Base-by-base conservation (phyloP, 345 rosid species). In the Trapa incisa region DNA sequence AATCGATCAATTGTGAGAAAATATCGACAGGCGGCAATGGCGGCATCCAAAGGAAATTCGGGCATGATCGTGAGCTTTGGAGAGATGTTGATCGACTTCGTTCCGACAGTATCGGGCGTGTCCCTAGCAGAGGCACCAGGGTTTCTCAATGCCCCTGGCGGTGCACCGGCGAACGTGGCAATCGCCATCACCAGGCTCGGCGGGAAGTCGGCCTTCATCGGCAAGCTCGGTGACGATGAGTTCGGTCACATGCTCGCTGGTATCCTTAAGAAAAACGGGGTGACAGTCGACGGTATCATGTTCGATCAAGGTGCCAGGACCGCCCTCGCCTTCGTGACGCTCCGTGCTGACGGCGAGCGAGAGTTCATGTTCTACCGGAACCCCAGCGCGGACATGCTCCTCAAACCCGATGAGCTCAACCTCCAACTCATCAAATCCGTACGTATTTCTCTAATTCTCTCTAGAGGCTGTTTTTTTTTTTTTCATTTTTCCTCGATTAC, bases 101-200 rank as follows among this genome's bases (percentile, higher is more conserved):
- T 92, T 47, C 97, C 98, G 3, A 89, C 98, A 37, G 92, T 75
- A 41, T 88, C 98, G 57, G 98, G 97, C 47, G 97, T 92, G 12
- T 92, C 98, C 42, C 88, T 92, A 32, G 94, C 98, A 10, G 96
- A 92, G 65, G 96, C 98, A 4, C 98, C 98, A 0, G 97, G 98
- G 7, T 92, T 92, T 76, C 82, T 92, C 77, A 92, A 92, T 61
- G 96, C 97, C 6, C 97, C 98, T 12, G 98, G 98, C 5, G 98
- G 98, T 3, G 98, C 98, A 41, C 98, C 98, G 0, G 98, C 98
- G 56, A 92, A 92, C 87, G 96, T 92, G n/a, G 98, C 98, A 5
- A 89, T 92, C 73, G 97, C 98, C 1, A 86, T 92, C 14, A 11
- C 98, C 0, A 77, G 93, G 14, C 89, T 92, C 41, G 96, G 96